Evolutionary conservation across 2,329 filamentous ascomycete species (phyloP).

Genomic region (Pseudogymnoascus sp.): DNA sequence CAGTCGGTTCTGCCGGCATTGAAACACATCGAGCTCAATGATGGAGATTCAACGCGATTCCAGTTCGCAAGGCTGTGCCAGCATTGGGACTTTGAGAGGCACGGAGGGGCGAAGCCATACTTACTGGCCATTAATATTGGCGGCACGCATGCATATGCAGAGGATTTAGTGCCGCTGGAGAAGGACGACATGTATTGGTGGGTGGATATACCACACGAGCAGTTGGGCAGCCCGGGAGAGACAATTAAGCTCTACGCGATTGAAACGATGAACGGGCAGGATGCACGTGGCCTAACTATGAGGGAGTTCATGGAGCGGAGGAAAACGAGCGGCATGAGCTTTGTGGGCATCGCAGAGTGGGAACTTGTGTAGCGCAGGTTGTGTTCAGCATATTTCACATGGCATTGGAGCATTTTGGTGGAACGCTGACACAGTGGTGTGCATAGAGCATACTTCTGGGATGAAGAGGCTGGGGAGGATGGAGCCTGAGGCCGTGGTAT

Average conservation of each 20-base stretch:
- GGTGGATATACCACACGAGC: constrained; percentile 59
- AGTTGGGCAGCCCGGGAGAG: constrained; percentile 62
- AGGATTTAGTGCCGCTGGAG: constrained; percentile 62
- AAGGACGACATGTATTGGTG: constrained; percentile 78
- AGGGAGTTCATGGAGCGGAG: constrained; percentile 24
- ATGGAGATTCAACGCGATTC: constrained; percentile 55
- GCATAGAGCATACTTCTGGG: background rate
- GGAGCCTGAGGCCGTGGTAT: background rate
- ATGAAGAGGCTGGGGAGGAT: background rate
- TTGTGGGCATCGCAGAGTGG: constrained; percentile 25
- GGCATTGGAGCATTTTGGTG: background rate
- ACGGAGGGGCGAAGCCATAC: constrained; percentile 57
- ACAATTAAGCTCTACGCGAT: constrained; percentile 57
- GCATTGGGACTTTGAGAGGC: constrained; percentile 69
- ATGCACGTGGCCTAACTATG: constrained; percentile 24
- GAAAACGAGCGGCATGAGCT: constrained; percentile 23
- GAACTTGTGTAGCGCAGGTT: constrained; percentile 19
- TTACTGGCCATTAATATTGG: constrained; percentile 62
- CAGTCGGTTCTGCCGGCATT: constrained; percentile 53
- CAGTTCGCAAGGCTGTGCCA: constrained; percentile 71
- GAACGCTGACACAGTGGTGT: background rate
- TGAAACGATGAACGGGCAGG: constrained; percentile 34
- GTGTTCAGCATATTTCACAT: background rate
- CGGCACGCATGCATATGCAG: constrained; percentile 47
- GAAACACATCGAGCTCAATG: constrained; percentile 51